Conservation (phyloP, 345 rosid genomes). For the Eucalyptus sp. region DNA sequence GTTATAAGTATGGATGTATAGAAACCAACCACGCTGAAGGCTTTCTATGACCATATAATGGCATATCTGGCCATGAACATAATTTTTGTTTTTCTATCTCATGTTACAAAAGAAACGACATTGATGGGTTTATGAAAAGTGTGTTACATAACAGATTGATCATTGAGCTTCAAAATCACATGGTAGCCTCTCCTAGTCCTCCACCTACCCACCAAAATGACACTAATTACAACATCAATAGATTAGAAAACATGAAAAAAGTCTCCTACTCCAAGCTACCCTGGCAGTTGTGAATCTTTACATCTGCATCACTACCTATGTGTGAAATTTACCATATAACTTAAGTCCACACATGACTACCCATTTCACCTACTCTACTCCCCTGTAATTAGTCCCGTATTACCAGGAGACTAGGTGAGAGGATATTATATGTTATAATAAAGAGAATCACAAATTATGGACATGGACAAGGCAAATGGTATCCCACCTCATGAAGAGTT, state of each 20-base stretch:
- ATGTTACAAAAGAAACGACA: neutral
- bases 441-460: neutral
- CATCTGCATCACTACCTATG: neutral
- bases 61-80: neutral
- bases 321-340: neutral
- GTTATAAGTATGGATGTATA: neutral
- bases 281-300: neutral
- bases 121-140: neutral
- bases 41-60: neutral
- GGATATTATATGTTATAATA: neutral
- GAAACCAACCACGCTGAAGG: neutral
- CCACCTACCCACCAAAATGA: neutral
- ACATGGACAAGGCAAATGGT: neutral
- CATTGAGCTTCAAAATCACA: neutral
- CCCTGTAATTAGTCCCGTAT: neutral
- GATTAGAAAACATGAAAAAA: neutral
- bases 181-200: neutral
- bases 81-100: neutral
- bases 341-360: neutral
- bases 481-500: conserved; percentile 80
- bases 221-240: neutral
- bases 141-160: neutral
- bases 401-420: neutral
- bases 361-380: neutral
- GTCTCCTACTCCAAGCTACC: neutral